A percentile compares a stretch with the other conserved stretches of the same genome.
Conservation (phyloP, 805 yeast genomes). For the Scheffersomyces ergatensis region DNA sequence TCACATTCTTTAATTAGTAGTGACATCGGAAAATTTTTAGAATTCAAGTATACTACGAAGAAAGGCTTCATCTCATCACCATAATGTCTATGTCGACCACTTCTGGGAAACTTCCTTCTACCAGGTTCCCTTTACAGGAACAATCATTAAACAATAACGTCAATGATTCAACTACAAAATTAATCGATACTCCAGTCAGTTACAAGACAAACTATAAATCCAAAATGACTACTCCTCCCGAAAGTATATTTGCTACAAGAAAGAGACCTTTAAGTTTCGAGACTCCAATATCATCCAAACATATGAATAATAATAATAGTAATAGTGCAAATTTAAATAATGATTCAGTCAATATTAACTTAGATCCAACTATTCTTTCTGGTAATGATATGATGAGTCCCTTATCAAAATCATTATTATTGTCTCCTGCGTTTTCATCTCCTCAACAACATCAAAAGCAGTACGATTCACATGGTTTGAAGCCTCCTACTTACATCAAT, state of each 20-base stretch:
- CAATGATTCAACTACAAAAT: neutral
- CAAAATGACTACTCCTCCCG: conserved; percentile 40
- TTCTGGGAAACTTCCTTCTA: conserved; percentile 2
- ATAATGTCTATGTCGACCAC: conserved; percentile 3
- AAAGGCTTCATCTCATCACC: no score
- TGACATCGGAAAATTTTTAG: no score
- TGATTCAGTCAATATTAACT: conserved; percentile 6
- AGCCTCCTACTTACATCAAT: conserved; percentile 11
- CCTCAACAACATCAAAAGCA: conserved; percentile 34
- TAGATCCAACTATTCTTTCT: conserved; percentile 10
- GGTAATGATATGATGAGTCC: neutral
- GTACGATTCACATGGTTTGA: conserved; percentile 2
- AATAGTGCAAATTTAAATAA: conserved; percentile 3
- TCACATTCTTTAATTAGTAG: no score
- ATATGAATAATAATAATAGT: no score
- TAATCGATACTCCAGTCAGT: conserved; percentile 23
- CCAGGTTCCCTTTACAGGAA: conserved; percentile 2
- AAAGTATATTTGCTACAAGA: conserved; percentile 15
- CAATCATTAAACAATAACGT: conserved; percentile 1
- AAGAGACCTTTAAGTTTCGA: conserved; percentile 7
- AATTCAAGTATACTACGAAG: no score
- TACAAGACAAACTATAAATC: conserved; percentile 10
- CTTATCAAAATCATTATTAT: conserved; percentile 3
- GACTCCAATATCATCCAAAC: conserved; percentile 8
- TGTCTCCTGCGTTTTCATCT: conserved; percentile 47